Conservation (phyloP, 192 early-diverging fungal genomes). For the Coemansia sp. region DNA sequence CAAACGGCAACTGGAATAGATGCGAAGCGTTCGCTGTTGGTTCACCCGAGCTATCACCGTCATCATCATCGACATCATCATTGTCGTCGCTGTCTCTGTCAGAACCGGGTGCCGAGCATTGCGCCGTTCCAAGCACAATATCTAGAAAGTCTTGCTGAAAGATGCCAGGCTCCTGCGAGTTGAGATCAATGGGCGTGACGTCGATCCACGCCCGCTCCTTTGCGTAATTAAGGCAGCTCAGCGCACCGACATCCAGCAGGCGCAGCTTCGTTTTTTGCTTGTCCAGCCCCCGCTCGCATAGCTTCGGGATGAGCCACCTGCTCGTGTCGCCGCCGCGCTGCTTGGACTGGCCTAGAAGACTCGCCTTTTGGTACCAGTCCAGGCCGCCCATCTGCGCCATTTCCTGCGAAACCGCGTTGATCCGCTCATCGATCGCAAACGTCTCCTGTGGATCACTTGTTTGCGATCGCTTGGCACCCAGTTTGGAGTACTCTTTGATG, state of each 20-base stretch:
- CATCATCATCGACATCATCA: no score
- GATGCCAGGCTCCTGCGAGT: conserved; percentile 74
- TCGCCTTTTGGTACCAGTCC: conserved; percentile 85
- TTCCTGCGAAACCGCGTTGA: conserved; percentile 15
- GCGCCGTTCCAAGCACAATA: conserved; percentile 11
- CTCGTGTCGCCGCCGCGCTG: conserved; percentile 77
- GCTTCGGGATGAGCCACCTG: conserved; percentile 71
- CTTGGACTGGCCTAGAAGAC: conserved; percentile 78
- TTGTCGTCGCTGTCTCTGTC: conserved; percentile 14
- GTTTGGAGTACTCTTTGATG: conserved; percentile 70
- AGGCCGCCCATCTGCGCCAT: conserved; percentile 72
- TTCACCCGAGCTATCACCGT: not conserved
- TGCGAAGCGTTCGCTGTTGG: conserved; percentile 7
- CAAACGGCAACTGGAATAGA: conserved; percentile 51
- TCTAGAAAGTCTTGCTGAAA: conserved; percentile 82
- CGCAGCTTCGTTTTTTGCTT: conserved; percentile 28
- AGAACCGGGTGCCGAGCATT: no score
- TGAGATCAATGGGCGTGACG: conserved; percentile 80
- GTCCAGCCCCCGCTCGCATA: conserved; percentile 40
- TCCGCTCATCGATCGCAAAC: conserved; percentile 54
- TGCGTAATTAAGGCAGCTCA: conserved; percentile 73
- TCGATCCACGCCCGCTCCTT: conserved; percentile 66
- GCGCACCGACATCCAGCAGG: conserved; percentile 83
- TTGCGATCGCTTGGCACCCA: conserved; percentile 12
- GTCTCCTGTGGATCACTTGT: conserved; percentile 33